Evolutionary conservation across 306 rosid species (phyloP).

Genomic region (Dicorynia guianensis): DNA sequence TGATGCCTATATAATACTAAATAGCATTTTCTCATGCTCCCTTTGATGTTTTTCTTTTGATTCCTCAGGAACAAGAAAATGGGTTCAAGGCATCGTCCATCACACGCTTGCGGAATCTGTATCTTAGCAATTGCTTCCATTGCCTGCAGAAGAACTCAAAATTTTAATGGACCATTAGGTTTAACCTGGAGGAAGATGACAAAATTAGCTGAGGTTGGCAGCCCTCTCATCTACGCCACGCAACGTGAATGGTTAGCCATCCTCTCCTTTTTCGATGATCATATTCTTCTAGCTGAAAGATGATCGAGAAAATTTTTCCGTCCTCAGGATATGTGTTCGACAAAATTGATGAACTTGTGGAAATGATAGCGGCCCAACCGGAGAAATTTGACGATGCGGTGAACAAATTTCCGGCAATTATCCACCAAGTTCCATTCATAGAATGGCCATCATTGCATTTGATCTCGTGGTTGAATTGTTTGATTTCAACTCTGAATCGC

Average conservation of each 20-base stretch:
- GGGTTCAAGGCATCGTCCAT: conserved; percentile 61
- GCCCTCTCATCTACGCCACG: conserved; percentile 51
- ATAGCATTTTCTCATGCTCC: background rate
- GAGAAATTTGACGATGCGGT: conserved; percentile 53
- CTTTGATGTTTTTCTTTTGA: background rate
- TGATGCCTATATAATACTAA: background rate
- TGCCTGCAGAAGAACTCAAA: conserved; percentile 48
- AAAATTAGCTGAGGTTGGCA: conserved; percentile 37
- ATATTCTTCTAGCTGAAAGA: conserved; percentile 48
- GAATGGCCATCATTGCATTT: conserved; percentile 52
- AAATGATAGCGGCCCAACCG: conserved; percentile 47
- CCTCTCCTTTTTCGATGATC: conserved; percentile 64
- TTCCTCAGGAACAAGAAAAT: conserved; percentile 48
- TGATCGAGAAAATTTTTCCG: conserved; percentile 60
- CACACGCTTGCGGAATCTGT: conserved; percentile 69
- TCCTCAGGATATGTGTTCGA: conserved; percentile 53
- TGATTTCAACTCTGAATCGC: conserved; percentile 44
- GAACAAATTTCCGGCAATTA: conserved; percentile 42
- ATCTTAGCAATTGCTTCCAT: conserved; percentile 50
- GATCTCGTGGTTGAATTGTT: conserved; percentile 52
- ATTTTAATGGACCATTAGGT: conserved; percentile 63
- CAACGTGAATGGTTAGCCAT: conserved; percentile 52
- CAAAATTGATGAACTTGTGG: conserved; percentile 61
- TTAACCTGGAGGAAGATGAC: conserved; percentile 46
- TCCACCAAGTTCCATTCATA: conserved; percentile 42